Conservation (phyloP, 768 basidiomycete genomes). For the Heimioporus sp. region DNA sequence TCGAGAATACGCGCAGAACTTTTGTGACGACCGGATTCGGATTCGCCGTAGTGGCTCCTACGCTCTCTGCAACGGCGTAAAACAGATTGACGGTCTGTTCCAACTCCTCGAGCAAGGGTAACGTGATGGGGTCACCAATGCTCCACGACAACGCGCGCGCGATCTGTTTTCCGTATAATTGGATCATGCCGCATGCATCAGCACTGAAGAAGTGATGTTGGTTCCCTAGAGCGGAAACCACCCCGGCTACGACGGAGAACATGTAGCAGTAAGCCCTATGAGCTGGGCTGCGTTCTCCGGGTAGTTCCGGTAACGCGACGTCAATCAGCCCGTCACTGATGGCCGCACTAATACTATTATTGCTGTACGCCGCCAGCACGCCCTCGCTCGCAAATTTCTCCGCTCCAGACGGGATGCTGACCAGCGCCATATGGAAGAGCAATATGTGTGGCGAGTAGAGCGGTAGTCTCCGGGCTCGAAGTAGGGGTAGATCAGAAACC, state of each 20-base stretch:
- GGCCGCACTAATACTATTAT: conserved; percentile 73
- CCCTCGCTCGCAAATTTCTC: conserved; percentile 86
- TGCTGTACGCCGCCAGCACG: conserved; percentile 76
- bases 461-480: conserved; percentile 61
- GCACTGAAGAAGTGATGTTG: conserved; percentile 79
- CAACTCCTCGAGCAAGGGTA: conserved; percentile 79
- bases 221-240: conserved; percentile 59
- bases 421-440: conserved; percentile 83
- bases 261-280: conserved; percentile 84
- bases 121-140: conserved; percentile 71
- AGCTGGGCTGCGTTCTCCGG: conserved; percentile 73
- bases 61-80: conserved; percentile 62
- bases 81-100: conserved; percentile 79
- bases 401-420: conserved; percentile 71
- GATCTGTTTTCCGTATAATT: conserved; percentile 82
- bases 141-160: conserved; percentile 78
- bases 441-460: conserved; percentile 78
- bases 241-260: conserved; percentile 74
- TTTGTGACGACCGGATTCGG: conserved; percentile 50
- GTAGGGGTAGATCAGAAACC: conserved; percentile 59
- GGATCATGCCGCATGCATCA: conserved; percentile 83
- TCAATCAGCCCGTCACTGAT: conserved; percentile 75
- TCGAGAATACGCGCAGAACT: conserved; percentile 67
- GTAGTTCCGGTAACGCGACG: conserved; percentile 62
- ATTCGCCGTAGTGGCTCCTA: conserved; percentile 14